These are phyloP conservation scores for Coniochaeta sp. DNA, from an alignment of 2,329 filamentous ascomycete genomes.

Conservation along the genomic window DNA sequence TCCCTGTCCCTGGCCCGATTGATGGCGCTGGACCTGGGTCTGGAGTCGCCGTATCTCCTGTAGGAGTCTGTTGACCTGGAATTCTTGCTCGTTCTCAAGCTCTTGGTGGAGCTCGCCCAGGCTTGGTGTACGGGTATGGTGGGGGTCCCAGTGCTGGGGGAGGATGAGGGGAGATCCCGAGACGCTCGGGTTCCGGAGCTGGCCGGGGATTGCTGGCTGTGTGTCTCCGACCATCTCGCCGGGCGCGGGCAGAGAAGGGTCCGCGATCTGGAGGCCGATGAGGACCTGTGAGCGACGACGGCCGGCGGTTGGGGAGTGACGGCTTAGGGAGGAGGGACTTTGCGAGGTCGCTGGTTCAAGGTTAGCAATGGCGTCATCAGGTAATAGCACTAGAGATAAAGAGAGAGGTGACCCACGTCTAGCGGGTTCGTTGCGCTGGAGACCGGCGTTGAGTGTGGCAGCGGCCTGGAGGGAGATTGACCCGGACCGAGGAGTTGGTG, in stretches of 20 bases:
- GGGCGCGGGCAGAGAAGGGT: slow-evolving; percentile 58
- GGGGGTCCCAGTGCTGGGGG: slow-evolving; percentile 38
- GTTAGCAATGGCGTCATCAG: slow-evolving; percentile 3
- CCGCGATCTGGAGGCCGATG: slow-evolving; percentile 68
- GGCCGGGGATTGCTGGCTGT: slow-evolving; percentile 36
- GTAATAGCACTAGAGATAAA: too few relatives aligned
- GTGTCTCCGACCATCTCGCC: slow-evolving; percentile 58
- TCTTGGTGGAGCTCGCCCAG: slow-evolving; percentile 73
- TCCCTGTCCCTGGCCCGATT: slow-evolving; percentile 26
- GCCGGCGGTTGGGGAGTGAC: slow-evolving; percentile 39
- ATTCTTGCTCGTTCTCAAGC: slow-evolving; percentile 72
- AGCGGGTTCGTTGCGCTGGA: slow-evolving; percentile 55
- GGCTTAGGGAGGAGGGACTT: slow-evolving; percentile 40
- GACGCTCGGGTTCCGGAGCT: slow-evolving; percentile 6
- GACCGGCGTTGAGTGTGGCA: slow-evolving; percentile 69
- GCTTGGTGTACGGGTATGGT: slow-evolving; percentile 62
- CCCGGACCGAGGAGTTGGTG: slow-evolving; percentile 56
- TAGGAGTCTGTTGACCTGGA: slow-evolving; percentile 71
- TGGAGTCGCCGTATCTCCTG: slow-evolving; percentile 73
- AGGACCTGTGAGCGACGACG: slow-evolving; percentile 62
- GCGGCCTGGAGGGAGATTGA: slow-evolving; percentile 69
- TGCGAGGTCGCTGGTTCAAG: slow-evolving; percentile 39
- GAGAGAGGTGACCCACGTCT: slow-evolving; percentile 36
- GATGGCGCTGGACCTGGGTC: slow-evolving; percentile 48
- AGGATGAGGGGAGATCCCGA: slow-evolving; percentile 2